Evolutionary conservation across 2,329 filamentous ascomycete genomes (phyloP), one percentile per base, ranked within the genome.

Genomic region (Penicillium aurantiogriseum): DNA sequence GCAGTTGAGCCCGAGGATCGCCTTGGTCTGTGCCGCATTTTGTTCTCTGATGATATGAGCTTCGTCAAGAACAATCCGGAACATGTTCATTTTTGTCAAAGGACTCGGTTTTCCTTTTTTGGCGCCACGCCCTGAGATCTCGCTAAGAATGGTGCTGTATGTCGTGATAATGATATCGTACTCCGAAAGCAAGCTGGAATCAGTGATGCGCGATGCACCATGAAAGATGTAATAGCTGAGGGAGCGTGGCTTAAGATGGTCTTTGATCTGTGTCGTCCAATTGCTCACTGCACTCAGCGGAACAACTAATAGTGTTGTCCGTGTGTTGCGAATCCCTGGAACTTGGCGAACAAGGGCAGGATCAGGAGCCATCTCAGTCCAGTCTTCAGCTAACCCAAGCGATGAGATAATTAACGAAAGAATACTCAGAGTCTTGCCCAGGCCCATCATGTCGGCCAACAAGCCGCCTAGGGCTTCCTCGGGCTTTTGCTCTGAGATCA

Each of bases 31-130:
- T 40, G 89, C 80, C 0, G 92, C 93, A 4, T 81, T 84, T 61
- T 90, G 88, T 66, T 95, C 93, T 27, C 94, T 90, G 63, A 99
- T 97, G 74, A 90, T 90, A 72, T 99, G 94, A 0, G 92, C 94
- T 75, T 99, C 93, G 63, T 97, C 93, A 1, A 97, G 83, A 1
- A 97, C 91, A 53, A 97, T 89, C 21, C 93, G 88, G 72, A 96
- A 97, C 90, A 92, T 96, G 59, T 91, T 90, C 58, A 96, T 85
- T 65, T 89, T 86, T 53, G 88, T 85, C 38, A 97, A 77, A 0
- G 92, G 89, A 63, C 77, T 81, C 4, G 33, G 11, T 27, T 72
- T 68, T 4, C 71, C 85, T 15, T 79, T 77, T 67, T 86, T 89
- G 57, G 85, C 85, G 55, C 80, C 82, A 29, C 88, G 85, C 25